Conservation (phyloP, 1,139 yeast genomes). For the Debaryomyces subglobosus region DNA sequence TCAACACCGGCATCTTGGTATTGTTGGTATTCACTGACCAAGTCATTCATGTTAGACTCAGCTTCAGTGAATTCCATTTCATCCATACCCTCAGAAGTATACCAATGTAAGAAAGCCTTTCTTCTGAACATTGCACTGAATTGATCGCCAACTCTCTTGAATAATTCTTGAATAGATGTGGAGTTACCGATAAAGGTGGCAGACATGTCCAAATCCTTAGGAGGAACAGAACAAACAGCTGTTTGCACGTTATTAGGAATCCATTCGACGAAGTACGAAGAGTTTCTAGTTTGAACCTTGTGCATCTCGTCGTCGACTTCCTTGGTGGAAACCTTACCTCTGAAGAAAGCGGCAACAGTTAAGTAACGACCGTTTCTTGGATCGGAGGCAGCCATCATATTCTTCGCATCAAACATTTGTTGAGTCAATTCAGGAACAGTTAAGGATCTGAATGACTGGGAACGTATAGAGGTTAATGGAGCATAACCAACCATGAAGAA, state of each 20-base stretch:
- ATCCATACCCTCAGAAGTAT: slow-evolving; percentile 94
- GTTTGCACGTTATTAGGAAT: slow-evolving; percentile 96
- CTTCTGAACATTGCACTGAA: slow-evolving; percentile 91
- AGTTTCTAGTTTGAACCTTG: slow-evolving; percentile 79
- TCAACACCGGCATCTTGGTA: slow-evolving; percentile 83
- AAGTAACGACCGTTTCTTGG: slow-evolving; percentile 89
- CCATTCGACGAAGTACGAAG: slow-evolving; percentile 90
- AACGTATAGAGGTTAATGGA: slow-evolving; percentile 78
- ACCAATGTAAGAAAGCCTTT: slow-evolving; percentile 96
- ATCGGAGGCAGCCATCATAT: slow-evolving; percentile 95
- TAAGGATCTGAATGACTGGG: slow-evolving; percentile 80
- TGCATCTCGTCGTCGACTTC: slow-evolving; percentile 95
- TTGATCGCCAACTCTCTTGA: slow-evolving; percentile 87
- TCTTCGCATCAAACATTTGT: slow-evolving; percentile 88
- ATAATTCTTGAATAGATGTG: slow-evolving; percentile 87
- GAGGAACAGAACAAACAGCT: slow-evolving; percentile 89
- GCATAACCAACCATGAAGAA: slow-evolving; percentile 96
- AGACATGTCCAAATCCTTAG: slow-evolving; percentile 81
- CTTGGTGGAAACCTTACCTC: slow-evolving; percentile 89
- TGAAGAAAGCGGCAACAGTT: slow-evolving; percentile 92
- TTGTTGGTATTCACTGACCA: slow-evolving; percentile 89
- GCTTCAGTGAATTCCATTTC: slow-evolving; percentile 93
- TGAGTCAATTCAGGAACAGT: slow-evolving; percentile 91
- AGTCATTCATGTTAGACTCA: slow-evolving; percentile 78
- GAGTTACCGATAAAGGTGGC: slow-evolving; percentile 94